Base-by-base conservation (phyloP, 768 basidiomycete species). In the Neoboletus subvelutipes region DNA sequence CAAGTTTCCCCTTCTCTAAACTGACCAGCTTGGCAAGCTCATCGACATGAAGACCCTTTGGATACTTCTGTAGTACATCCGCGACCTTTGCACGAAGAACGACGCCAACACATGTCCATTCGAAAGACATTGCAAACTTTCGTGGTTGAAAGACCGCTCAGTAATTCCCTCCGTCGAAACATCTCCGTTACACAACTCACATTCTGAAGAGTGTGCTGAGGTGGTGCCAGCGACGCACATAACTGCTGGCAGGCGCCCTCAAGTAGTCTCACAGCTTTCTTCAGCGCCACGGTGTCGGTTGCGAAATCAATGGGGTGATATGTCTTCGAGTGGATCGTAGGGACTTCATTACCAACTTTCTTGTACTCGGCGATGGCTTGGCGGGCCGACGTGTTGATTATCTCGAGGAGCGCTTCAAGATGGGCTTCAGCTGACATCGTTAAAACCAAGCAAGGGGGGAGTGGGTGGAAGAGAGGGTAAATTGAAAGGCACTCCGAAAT, bases 311-410 rank as follows among this genome's bases (percentile, higher is more conserved):
- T 50, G 26, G 67, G 68, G 43, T 70, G 68, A 34, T 50, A 60
- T 17, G 34, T 17, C 40, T 61, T 58, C 4, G 66, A 65, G 34
- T 69, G 56, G 28, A 68, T 61, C 9, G 69, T 68, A 41, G 68
- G 68, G n/a, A 68, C 64, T 4, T 62, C 50, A 13, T 64, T 34
- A 1, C 56, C 62, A 0, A 47, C 56, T 29, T 68, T 68, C 48
- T 64, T 70, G 58, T 70, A 70, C 34, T 64, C 66, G 15, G 53
- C 49, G 17, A 69, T 67, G 12, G 63, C 63, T 48, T 67, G 61
- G 11, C 60, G 66, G 22, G 71, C 64, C 12, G 74, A 63, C 1
- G 57, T 54, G 36, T 65, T 68, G 59, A 74, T 71, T 20, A 74
- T 70, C 9, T 60, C 63, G 41, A 75, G 65, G 45, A 74, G 65